phyloP scores from a whole-genome alignment of 108 stramenopile species.

The Schizochytrium sp. region DNA sequence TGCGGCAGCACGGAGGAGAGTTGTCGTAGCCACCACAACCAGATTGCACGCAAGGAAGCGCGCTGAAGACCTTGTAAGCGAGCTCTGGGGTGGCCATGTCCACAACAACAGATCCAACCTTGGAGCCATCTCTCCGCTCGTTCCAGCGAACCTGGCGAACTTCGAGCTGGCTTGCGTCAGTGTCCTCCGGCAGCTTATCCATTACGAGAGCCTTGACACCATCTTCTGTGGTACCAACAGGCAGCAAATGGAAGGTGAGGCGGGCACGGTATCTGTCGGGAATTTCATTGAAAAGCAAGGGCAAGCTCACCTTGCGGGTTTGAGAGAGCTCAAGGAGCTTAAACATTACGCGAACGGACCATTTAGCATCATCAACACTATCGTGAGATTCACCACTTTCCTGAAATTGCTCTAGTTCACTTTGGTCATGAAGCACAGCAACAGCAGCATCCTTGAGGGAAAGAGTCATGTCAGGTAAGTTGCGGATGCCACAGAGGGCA shows the following conservation, averaged over 20 bases:
- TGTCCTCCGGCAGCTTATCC: background rate
- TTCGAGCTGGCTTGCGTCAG: background rate
- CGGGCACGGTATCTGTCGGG: slow-evolving; percentile 32
- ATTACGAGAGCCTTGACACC: background rate
- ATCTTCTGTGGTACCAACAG: background rate
- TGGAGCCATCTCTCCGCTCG: slow-evolving; percentile 18
- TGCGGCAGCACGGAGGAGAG: slow-evolving; percentile 12
- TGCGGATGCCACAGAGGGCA: background rate
- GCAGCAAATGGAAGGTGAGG: slow-evolving; percentile 28
- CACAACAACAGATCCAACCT: slow-evolving; percentile 31
- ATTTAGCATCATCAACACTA: slow-evolving; percentile 25
- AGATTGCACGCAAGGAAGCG: slow-evolving; percentile 4
- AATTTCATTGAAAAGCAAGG: slow-evolving; percentile 26
- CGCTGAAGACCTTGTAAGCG: background rate
- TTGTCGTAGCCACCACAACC: slow-evolving; percentile 34
- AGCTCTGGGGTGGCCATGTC: background rate
- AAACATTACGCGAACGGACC: background rate
- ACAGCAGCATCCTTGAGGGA: slow-evolving; percentile 44
- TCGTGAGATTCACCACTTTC: slow-evolving; percentile 45
- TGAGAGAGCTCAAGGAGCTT: background rate
- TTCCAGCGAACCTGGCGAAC: slow-evolving; percentile 35
- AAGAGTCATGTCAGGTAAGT: slow-evolving; percentile 5
- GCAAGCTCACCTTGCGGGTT: background rate
- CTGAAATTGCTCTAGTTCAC: slow-evolving; percentile 25
- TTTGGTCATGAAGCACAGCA: background rate